Base-by-base conservation (phyloP, 2,329 filamentous ascomycete genomes). In the Hypoxylon sp. region DNA sequence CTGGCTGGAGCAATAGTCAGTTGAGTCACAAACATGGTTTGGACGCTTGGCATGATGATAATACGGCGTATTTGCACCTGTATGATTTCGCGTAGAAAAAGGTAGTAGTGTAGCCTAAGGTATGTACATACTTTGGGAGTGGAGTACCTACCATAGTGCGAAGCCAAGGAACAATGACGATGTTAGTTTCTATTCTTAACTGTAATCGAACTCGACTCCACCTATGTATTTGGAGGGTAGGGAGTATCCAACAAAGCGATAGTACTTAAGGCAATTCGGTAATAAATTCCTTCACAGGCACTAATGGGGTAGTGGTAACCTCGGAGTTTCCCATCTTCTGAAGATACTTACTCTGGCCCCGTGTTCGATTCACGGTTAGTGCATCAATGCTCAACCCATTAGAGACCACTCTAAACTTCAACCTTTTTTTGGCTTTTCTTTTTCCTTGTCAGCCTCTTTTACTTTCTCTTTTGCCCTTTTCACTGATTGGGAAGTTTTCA, bases 361-460 rank as follows among this genome's bases (percentile, higher is more conserved):
- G 68, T 70, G 68, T 70, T 70, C 68, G 68, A 70, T 70, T 70
- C 68, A 70, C 68, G 68, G 68, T 70, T 70, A 70, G 65, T 70
- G 68, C 68, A 70, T 53, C 1, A 11, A n/a, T 30, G 17, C 46
- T 60, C 57, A 51, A 19, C 67, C 67, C 60, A 67, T 70, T 70
- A 51, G 61, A 70, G 65, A 41, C 2, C 28, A 67, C 64, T 70
- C 58, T 62, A 63, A 19, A 17, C 41, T 50, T 52, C 25, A 28
- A 5, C 57, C 14, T 25, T 55, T 25, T 34, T 57, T 32, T 48
- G 13, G 3, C 10, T 36, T 38, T 13, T 23, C 7, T 32, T 32
- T 11, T 11, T 38, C 58, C 14, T 45, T 23, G n/a, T 17, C 17
- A 11, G 25, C 4, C 4, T 5, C 13, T 46, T 25, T 25, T 10